Evolutionary conservation across 495 filamentous ascomycete genomes (phyloP).

Genomic region (Friedmanniomyces simplex): DNA sequence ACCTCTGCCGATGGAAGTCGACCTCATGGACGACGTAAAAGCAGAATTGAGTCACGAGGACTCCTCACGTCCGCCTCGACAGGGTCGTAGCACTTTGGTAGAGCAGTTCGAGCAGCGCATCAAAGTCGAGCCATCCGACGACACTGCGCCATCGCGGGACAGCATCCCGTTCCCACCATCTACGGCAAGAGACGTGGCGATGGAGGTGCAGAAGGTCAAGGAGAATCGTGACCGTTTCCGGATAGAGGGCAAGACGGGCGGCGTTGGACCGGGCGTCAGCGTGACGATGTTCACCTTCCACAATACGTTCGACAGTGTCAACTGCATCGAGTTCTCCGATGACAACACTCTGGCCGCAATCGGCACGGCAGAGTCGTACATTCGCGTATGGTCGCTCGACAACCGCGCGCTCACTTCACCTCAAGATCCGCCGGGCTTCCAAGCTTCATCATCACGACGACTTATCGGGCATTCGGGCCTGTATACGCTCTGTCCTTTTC

Average conservation of each 20-base stretch:
- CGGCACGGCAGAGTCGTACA: constrained; percentile 86
- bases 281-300: constrained; percentile 96
- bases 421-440: constrained; percentile 39
- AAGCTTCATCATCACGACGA: constrained; percentile 58
- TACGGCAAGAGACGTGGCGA: constrained; percentile 73
- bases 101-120: constrained; percentile 75
- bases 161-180: constrained; percentile 80
- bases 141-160: constrained; percentile 56
- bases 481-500: constrained; percentile 87
- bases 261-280: constrained; percentile 67
- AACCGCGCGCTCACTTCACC: constrained; percentile 50
- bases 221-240: constrained; percentile 84
- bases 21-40: constrained; percentile 68
- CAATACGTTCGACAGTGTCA: constrained; percentile 85
- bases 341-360: constrained; percentile 75
- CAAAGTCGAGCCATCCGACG: constrained; percentile 81
- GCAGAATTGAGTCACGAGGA: constrained; percentile 78
- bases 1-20: constrained; percentile 64
- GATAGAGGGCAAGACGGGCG: constrained; percentile 69
- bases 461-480: constrained; percentile 81
- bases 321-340: constrained; percentile 85
- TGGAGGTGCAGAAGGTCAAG: constrained; percentile 90
- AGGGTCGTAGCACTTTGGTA: constrained; percentile 54
- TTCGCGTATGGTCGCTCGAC: constrained; percentile 82
- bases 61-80: constrained; percentile 50